Base-by-base conservation (phyloP, 257 asterid genomes). In the Fraxinus cuspidata region DNA sequence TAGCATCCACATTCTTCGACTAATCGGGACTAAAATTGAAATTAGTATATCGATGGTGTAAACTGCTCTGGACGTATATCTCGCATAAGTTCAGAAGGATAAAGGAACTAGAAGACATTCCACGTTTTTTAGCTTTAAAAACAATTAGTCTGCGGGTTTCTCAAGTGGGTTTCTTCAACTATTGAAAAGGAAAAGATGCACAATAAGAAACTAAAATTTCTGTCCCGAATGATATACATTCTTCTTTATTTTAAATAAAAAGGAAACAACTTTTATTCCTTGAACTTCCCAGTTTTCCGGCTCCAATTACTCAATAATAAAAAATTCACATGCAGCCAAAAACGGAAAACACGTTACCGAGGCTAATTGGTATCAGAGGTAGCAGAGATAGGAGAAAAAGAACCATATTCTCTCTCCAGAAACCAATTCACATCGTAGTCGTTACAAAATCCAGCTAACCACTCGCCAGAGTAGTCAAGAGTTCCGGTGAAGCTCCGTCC, bases 401-500 rank as follows among this genome's bases (percentile, higher is more conserved):
- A 83, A 88, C 89, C 96, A 90, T 92, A 89, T 88, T 85, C 91
- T 86, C 85, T 89, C 85, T 87, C 87, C 73, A 81, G 65, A 78
- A 56, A 74, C 83, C 81, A 84, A 78, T 82, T 80, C 87, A 82
- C 94, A 88, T 84, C 88, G 80, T 87, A 75, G 77, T 84, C 90
- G 83, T 85, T 70, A 81, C 82, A 81, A 80, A 53, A 65, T 68
- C 70, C 80, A 71, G 71, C 82, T n/a, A 34, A 75, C 71, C 82
- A 81, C 85, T 78, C 70, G 73, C 85, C 66, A 65, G 18, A 79
- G 84, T 79, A 69, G 74, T 35, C 82, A 80, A 84, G 89, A 90
- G 86, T 81, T 86, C 83, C 84, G 74, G 76, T 70, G 77, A 81
- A 84, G 78, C 82, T 78, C 81, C 32, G 76, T 73, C 67, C 88